Base-by-base conservation (phyloP, 2,329 filamentous ascomycete genomes). In the Alternaria arborescens region DNA sequence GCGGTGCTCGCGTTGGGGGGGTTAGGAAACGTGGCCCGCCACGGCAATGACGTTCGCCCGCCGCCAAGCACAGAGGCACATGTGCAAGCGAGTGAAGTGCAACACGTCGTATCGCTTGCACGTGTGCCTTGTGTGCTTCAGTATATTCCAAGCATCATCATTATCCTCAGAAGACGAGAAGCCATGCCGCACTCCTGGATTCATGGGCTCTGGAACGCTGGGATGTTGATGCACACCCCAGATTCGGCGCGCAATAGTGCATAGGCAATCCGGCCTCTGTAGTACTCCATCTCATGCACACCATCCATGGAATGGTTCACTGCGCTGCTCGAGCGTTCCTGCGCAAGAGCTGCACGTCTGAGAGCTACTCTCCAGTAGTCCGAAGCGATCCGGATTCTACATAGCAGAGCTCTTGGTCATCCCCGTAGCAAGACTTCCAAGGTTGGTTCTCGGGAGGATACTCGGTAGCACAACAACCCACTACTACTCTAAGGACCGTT, bases 391-490 rank as follows among this genome's bases (percentile, higher is more conserved):
- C 55, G 43, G 44, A 38, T 44, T 59, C 53, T 40, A 26, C 40
- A 26, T 44, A 36, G 51, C 48, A 52, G 38, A 58, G 54, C 40
- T 60, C 55, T 54, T 66, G 55, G 51, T 54, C 50, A 58, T 55
- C 55, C 57, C 52, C 61, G 64, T 56, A 43, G 51, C 24, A 60
- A 40, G 46, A 58, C 34, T 48, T 14, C 32, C 32, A 36, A 36
- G 32, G 32, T 36, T 66, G 55, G 43, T 44, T 46, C 58, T 74
- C 71, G 71, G 71, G 42, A 65, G 64, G 62, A 67, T 71, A 60
- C 58, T 72, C 72, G 72, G 71, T 50, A 66, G 40, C 22, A 43
- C 50, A 41, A 46, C 52, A 43, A 54, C 64, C 55, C 58, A 60
- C 55, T 38, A 53, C 12, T 43, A 52, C 56, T 41, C 51, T 47